Evolutionary conservation across 73 alveolate species (phyloP).

Genomic region (Symbiodinium natans): DNA sequence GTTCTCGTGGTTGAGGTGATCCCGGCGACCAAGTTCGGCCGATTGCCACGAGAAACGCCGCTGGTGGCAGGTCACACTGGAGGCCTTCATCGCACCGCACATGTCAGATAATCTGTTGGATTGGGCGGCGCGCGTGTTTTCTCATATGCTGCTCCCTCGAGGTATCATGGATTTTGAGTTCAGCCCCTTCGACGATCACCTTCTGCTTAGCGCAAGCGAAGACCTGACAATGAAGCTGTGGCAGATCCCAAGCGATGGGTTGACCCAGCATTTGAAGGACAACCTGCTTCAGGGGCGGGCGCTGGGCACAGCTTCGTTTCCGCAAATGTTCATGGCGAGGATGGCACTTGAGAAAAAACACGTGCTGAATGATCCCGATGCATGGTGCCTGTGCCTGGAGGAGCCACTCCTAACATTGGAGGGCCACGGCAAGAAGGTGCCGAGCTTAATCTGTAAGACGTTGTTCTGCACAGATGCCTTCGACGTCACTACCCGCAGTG

Average conservation of each 20-base stretch:
- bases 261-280: slow-evolving; percentile 36
- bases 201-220: slow-evolving; percentile 73
- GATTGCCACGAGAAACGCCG: slow-evolving; percentile 81
- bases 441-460: too few species aligned
- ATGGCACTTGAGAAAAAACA: too few species aligned
- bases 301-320: too few species aligned
- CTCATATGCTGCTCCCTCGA: background rate
- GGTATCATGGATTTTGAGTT: slow-evolving; percentile 92
- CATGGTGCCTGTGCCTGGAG: background rate
- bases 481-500: too few species aligned
- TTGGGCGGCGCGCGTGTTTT: too few species aligned
- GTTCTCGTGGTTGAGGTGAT: background rate
- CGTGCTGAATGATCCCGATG: too few species aligned
- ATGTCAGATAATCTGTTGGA: too few species aligned
- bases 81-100: too few species aligned
- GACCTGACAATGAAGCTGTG: slow-evolving; percentile 72
- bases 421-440: slow-evolving; percentile 87
- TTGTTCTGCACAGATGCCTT: too few species aligned
- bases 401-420: slow-evolving; percentile 78
- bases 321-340: too few species aligned
- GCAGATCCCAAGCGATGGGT: slow-evolving; percentile 89
- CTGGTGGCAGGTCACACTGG: slow-evolving; percentile 87
- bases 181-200: slow-evolving; percentile 72
- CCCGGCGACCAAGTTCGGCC: slow-evolving; percentile 14
- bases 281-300: background rate